These are phyloP conservation scores for Vitis hybrid DNA, from an alignment of 177 flowering plant genomes.

Conservation along the genomic window DNA sequence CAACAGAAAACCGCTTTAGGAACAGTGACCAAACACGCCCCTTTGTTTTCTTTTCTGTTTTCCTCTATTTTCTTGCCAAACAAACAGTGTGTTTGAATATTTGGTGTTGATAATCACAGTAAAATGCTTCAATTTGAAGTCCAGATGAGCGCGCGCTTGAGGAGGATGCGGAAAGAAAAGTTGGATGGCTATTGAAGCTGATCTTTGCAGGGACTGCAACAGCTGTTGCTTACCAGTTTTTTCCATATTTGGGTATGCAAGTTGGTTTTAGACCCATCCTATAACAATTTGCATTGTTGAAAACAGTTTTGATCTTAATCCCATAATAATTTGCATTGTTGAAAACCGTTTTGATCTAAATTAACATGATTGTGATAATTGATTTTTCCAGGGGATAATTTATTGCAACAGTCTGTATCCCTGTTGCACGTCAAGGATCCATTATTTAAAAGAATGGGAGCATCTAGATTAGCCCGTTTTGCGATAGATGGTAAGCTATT, in stretches of 20 bases:
- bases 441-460: constrained; percentile 92
- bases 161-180: constrained; percentile 81
- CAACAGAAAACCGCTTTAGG: neutral
- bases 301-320: no score
- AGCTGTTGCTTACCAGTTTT: constrained; percentile 62
- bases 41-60: no score
- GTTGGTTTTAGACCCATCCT: neutral
- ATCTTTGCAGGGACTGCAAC: constrained; percentile 87
- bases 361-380: neutral
- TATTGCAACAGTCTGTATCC: constrained; percentile 80
- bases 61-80: no score
- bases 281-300: no score
- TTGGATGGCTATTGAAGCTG: constrained; percentile 86
- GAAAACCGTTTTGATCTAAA: no score
- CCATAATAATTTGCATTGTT: no score
- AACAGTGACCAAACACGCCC: no score
- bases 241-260: constrained; percentile 88
- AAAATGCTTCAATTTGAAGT: constrained; percentile 5
- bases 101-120: neutral
- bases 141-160: constrained; percentile 69
- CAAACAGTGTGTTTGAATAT: neutral
- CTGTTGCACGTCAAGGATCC: constrained; percentile 91
- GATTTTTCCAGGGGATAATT: constrained; percentile 66
- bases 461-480: constrained; percentile 87
- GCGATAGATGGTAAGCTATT: constrained; percentile 70